Evolutionary conservation across 108 stramenopile species (phyloP).

Genomic region (Skeletonema marinoi): DNA sequence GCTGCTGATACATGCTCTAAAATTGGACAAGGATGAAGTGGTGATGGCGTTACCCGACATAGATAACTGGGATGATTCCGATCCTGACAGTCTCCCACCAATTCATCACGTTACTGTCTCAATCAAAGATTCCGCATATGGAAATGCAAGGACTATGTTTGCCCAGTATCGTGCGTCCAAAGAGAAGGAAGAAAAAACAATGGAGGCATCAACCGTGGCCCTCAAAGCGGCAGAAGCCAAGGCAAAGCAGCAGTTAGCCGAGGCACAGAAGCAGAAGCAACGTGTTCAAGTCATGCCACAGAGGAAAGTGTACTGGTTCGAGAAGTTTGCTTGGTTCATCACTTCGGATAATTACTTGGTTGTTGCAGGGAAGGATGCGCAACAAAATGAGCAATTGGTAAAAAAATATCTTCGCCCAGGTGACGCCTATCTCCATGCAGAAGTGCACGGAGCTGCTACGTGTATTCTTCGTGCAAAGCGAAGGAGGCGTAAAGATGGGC

Average conservation of each 20-base stretch:
- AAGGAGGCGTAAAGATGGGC: constrained; percentile 55
- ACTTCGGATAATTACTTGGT: constrained; percentile 95
- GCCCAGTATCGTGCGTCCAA: constrained; percentile 79
- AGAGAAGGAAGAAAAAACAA: constrained; percentile 84
- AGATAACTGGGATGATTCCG: constrained; percentile 52
- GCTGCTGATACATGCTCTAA: constrained; percentile 71
- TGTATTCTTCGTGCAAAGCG: constrained; percentile 91
- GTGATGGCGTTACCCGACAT: constrained; percentile 67
- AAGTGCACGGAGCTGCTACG: constrained; percentile 95
- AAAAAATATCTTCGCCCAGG: constrained; percentile 92
- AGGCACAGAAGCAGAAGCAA: constrained; percentile 65
- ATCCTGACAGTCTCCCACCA: constrained; percentile 22
- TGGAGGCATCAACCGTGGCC: constrained; percentile 80
- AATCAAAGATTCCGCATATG: constrained; percentile 76
- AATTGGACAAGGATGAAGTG: constrained; percentile 78
- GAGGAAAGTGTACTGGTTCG: constrained; percentile 93
- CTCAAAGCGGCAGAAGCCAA: constrained; percentile 85
- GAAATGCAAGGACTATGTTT: constrained; percentile 81
- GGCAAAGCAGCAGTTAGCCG: constrained; percentile 70
- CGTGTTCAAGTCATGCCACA: constrained; percentile 39
- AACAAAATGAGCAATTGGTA: constrained; percentile 95
- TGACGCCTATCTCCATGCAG: constrained; percentile 98
- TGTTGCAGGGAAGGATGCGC: constrained; percentile 91
- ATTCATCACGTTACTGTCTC: constrained; percentile 58
- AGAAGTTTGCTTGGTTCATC: constrained; percentile 98